These are phyloP conservation scores for Xerocomellus intermedius DNA, from an alignment of 768 basidiomycete genomes.

Conservation along the genomic window DNA sequence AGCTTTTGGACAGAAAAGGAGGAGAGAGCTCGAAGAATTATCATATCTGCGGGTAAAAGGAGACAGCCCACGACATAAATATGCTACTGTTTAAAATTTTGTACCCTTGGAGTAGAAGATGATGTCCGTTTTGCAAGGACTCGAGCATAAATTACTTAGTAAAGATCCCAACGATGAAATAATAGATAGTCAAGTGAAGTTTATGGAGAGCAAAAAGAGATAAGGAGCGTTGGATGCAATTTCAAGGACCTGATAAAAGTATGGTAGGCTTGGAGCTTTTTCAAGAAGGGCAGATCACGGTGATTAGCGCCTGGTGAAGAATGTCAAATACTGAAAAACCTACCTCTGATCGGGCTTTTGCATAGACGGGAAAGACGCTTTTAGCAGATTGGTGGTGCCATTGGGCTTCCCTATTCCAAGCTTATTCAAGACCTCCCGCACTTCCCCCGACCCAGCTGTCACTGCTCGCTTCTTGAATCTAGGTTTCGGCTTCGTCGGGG, in stretches of 20 bases:
- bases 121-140: slow-evolving; percentile 17
- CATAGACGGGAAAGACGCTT: slow-evolving; percentile 65
- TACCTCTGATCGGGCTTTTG: slow-evolving; percentile 47
- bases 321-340: slow-evolving; percentile 10
- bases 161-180: slow-evolving; percentile 15
- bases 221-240: slow-evolving; percentile 5
- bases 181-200: slow-evolving; percentile 4
- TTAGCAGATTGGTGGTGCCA: slow-evolving; percentile 57
- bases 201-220: slow-evolving; percentile 4
- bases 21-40: slow-evolving; percentile 69
- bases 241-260: slow-evolving; percentile 17
- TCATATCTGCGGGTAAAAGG: slow-evolving; percentile 41
- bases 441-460: slow-evolving; percentile 61
- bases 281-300: not conserved
- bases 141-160: slow-evolving; percentile 20
- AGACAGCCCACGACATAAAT: slow-evolving; percentile 23
- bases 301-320: slow-evolving; percentile 3
- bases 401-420: slow-evolving; percentile 78
- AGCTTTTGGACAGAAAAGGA: slow-evolving; percentile 85
- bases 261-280: slow-evolving; percentile 18
- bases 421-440: slow-evolving; percentile 76
- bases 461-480: slow-evolving; percentile 51
- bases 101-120: slow-evolving; percentile 9
- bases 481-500: slow-evolving; percentile 52
- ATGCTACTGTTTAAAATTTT: slow-evolving; percentile 7